A percentile compares a stretch with the other conserved stretches of the same genome.
phyloP scores from a whole-genome alignment of 139 green algal genomes.

The Coccomyxa sp. region DNA sequence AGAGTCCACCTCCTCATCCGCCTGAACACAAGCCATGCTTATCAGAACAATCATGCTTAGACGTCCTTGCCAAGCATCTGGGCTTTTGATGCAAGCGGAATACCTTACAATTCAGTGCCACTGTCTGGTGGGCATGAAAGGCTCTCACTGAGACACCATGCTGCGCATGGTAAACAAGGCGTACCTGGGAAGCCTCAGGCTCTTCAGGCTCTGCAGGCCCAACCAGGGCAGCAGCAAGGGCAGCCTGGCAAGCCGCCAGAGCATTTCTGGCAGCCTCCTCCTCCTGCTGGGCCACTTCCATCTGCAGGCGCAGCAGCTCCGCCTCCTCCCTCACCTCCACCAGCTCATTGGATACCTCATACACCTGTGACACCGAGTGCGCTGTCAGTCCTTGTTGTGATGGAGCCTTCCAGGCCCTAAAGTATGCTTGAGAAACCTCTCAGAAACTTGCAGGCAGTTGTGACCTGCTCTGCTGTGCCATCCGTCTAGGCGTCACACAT shows the following conservation, averaged over 20 bases:
- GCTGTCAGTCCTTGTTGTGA: neutral
- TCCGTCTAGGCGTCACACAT: too few relatives aligned
- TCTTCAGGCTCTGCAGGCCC: constrained; percentile 7
- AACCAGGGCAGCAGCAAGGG: constrained; percentile 30
- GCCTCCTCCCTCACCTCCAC: constrained; percentile 52
- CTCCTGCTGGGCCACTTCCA: constrained; percentile 66
- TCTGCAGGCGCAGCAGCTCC: constrained; percentile 63
- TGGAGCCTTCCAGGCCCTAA: neutral
- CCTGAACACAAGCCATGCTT: too few relatives aligned
- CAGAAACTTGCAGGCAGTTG: neutral
- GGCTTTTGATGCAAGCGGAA: too few relatives aligned
- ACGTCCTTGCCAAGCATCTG: too few relatives aligned
- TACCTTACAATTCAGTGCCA: neutral
- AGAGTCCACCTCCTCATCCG: constrained; percentile 36
- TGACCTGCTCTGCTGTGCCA: too few relatives aligned
- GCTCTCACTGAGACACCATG: neutral
- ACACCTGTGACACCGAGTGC: constrained; percentile 28
- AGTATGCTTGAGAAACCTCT: neutral
- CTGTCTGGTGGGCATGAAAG: neutral
- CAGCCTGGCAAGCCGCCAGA: constrained; percentile 19
- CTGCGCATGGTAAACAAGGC: neutral
- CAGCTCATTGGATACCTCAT: constrained; percentile 46
- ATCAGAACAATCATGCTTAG: too few relatives aligned
- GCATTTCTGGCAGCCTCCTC: constrained; percentile 44
- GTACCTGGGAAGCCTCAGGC: neutral